Conservation (phyloP, 2,329 filamentous ascomycete genomes). For the Sporothrix dimorphospora region DNA sequence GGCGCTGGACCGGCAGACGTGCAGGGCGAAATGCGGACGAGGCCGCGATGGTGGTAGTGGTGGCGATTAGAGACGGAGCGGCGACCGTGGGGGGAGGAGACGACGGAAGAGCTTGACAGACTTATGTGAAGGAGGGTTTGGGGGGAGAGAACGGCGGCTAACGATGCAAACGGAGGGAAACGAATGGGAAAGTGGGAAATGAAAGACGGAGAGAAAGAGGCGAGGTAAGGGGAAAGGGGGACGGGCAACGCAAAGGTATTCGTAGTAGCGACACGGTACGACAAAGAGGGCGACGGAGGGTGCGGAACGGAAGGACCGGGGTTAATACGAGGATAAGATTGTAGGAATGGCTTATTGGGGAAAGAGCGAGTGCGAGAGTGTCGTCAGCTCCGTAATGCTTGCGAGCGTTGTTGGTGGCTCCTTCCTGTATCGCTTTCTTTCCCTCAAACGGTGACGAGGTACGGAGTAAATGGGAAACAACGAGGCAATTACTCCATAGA, state of each 20-base stretch:
- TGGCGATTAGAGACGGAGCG: conserved; percentile 17
- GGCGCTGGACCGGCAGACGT: background rate
- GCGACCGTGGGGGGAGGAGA: background rate
- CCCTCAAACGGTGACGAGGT: background rate
- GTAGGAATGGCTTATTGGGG: background rate
- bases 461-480: background rate
- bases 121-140: background rate
- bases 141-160: conserved; percentile 6
- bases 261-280: conserved; percentile 10
- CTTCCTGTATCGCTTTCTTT: background rate
- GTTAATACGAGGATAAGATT: background rate
- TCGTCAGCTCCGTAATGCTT: conserved; percentile 19
- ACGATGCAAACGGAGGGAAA: background rate
- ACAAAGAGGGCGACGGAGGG: conserved; percentile 23
- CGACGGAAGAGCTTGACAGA: background rate
- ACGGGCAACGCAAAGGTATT: background rate
- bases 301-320: conserved; percentile 27
- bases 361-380: background rate
- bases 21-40: conserved; percentile 2
- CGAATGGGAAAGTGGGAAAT: background rate
- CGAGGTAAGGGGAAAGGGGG: background rate
- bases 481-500: background rate
- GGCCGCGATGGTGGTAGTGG: conserved; percentile 14
- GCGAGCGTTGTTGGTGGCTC: background rate
- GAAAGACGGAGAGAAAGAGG: conserved; percentile 15